These are phyloP conservation scores for Setaria viridis DNA, from an alignment of 202 grass and related monocot species.

Conservation along the genomic window DNA sequence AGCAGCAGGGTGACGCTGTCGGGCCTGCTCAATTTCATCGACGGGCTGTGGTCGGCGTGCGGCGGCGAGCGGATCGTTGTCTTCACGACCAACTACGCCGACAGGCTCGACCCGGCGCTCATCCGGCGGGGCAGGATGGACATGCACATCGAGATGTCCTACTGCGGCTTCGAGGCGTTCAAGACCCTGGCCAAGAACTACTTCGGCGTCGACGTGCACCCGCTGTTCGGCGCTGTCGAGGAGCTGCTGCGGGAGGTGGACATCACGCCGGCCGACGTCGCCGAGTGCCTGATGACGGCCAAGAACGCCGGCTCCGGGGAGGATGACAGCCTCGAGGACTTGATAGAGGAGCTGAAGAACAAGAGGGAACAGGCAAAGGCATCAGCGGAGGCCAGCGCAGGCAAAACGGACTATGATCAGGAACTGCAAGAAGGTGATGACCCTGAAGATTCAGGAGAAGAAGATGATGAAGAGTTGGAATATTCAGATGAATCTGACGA, in stretches of 20 bases:
- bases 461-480: not conserved
- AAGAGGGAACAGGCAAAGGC: not conserved
- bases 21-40: slow-evolving; percentile 68
- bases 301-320: slow-evolving; percentile 25
- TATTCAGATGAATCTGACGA: not conserved
- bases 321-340: slow-evolving; percentile 29
- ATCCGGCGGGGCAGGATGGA: too few relatives aligned
- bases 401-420: too few relatives aligned
- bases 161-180: too few relatives aligned
- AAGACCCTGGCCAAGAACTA: too few relatives aligned
- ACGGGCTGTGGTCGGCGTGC: slow-evolving; percentile 64
- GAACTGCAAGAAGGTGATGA: not conserved
- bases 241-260: slow-evolving; percentile 44
- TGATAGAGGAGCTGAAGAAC: slow-evolving; percentile 12
- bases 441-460: not conserved
- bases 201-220: too few relatives aligned
- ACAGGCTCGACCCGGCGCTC: slow-evolving; percentile 20
- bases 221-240: not conserved
- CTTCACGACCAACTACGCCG: slow-evolving; percentile 64
- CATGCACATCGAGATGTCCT: too few relatives aligned
- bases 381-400: not conserved
- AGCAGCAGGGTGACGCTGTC: slow-evolving; percentile 52
- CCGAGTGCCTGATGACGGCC: slow-evolving; percentile 55
- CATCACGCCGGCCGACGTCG: slow-evolving; percentile 58
- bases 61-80: slow-evolving; percentile 55